A percentile compares a stretch with the other conserved stretches of the same genome.
These are phyloP conservation scores for Petasospora fabianii DNA, from an alignment of 1,139 yeast species.

Conservation along the genomic window DNA sequence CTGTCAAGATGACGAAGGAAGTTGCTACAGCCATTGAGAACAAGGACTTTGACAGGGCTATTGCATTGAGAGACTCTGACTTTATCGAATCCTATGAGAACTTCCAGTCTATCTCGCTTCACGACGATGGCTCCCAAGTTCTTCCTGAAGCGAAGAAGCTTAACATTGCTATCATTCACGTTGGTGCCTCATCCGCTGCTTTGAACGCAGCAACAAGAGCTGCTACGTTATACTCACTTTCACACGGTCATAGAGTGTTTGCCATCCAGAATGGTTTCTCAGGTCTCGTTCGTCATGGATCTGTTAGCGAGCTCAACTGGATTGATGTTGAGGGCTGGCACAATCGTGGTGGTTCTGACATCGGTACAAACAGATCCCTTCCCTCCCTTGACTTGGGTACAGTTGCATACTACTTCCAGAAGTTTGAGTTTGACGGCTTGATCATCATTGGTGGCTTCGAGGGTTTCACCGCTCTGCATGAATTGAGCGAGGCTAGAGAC, in stretches of 20 bases:
- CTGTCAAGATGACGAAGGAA: slow-evolving; percentile 77
- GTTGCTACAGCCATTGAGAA: slow-evolving; percentile 82
- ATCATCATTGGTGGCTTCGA: slow-evolving; percentile 94
- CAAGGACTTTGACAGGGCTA: slow-evolving; percentile 82
- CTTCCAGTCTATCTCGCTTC: slow-evolving; percentile 64
- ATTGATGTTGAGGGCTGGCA: slow-evolving; percentile 88
- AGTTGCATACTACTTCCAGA: slow-evolving; percentile 87
- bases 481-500: slow-evolving; percentile 66
- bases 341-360: slow-evolving; percentile 87
- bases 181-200: slow-evolving; percentile 98
- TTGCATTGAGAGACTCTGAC: slow-evolving; percentile 81
- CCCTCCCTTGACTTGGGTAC: slow-evolving; percentile 74
- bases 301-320: slow-evolving; percentile 75
- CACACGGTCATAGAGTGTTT: slow-evolving; percentile 85
- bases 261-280: slow-evolving; percentile 91
- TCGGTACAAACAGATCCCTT: slow-evolving; percentile 93
- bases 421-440: slow-evolving; percentile 79
- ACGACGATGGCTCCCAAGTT: slow-evolving; percentile 57
- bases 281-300: slow-evolving; percentile 82
- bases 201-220: slow-evolving; percentile 92
- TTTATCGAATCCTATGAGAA: slow-evolving; percentile 76
- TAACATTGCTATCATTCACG: slow-evolving; percentile 76
- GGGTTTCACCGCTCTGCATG: slow-evolving; percentile 79
- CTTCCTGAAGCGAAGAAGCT: slow-evolving; percentile 48
- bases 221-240: slow-evolving; percentile 84